Conservation (phyloP, 2,329 filamentous ascomycete species). For the Blastomyces parvus region DNA sequence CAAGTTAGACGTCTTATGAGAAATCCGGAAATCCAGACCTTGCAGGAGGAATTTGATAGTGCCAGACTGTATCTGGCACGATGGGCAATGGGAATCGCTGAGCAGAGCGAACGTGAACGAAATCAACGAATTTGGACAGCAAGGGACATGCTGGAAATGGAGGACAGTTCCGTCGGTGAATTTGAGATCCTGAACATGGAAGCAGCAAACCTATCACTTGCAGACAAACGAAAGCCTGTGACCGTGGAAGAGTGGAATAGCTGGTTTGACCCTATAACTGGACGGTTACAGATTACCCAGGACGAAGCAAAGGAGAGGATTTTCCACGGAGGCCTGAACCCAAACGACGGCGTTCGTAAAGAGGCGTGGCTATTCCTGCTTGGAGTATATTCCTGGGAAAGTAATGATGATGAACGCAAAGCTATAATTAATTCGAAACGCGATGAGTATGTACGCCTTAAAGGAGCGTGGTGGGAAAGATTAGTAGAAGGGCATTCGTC, state of each 20-base stretch:
- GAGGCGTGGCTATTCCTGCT: slow-evolving; percentile 94
- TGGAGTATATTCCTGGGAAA: slow-evolving; percentile 89
- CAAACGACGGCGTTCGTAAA: slow-evolving; percentile 85
- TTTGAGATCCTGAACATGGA: slow-evolving; percentile 87
- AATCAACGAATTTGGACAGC: slow-evolving; percentile 88
- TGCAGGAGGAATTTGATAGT: slow-evolving; percentile 96
- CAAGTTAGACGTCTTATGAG: slow-evolving; percentile 75
- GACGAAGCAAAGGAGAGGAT: slow-evolving; percentile 97
- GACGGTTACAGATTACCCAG: slow-evolving; percentile 65
- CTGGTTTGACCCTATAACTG: slow-evolving; percentile 71
- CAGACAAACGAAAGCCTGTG: slow-evolving; percentile 67
- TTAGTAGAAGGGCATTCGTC: slow-evolving; percentile 74
- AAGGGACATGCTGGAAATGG: slow-evolving; percentile 81
- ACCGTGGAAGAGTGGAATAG: slow-evolving; percentile 79
- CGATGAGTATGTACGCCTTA: slow-evolving; percentile 89
- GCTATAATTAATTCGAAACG: slow-evolving; percentile 73
- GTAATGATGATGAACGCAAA: slow-evolving; percentile 72
- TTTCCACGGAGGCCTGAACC: slow-evolving; percentile 84
- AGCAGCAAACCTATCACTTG: slow-evolving; percentile 59
- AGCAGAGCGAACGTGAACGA: slow-evolving; percentile 84
- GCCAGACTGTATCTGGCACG: slow-evolving; percentile 86
- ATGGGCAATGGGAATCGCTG: slow-evolving; percentile 98
- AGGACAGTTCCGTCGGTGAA: slow-evolving; percentile 88
- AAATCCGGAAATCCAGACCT: slow-evolving; percentile 86
- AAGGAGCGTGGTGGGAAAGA: slow-evolving; percentile 92